phyloP scores from a whole-genome alignment of 2,329 filamentous ascomycete species.

The Aspergillus ochraceoroseus region DNA sequence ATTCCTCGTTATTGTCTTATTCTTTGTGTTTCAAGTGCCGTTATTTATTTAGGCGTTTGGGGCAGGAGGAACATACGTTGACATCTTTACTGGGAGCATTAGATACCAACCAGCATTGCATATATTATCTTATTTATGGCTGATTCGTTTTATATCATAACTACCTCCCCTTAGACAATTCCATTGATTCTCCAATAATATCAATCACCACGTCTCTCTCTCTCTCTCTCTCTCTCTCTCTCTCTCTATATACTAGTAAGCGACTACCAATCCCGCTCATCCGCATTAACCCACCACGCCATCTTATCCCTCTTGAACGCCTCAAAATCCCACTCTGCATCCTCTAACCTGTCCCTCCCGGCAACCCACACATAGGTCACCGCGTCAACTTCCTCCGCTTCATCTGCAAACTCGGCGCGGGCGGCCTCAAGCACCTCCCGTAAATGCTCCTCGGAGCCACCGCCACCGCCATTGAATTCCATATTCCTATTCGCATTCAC shows the following conservation, averaged over 20 bases:
- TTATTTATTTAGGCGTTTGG: constrained; percentile 12
- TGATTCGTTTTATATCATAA: not conserved
- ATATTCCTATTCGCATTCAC: not conserved
- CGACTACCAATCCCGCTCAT: constrained; percentile 42
- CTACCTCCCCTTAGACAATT: too few species aligned
- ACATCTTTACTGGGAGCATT: constrained; percentile 16
- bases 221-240: too few species aligned
- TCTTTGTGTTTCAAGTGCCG: constrained; percentile 11
- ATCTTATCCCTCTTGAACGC: constrained; percentile 75
- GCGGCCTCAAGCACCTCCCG: constrained; percentile 43
- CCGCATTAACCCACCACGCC: constrained; percentile 52
- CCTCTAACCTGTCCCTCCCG: constrained; percentile 54
- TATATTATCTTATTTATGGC: constrained; percentile 10
- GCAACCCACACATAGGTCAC: constrained; percentile 62
- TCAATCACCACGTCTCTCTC: too few species aligned
- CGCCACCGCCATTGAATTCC: not conserved
- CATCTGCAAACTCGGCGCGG: constrained; percentile 51
- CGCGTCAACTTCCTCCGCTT: constrained; percentile 47
- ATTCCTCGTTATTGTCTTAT: constrained; percentile 3
- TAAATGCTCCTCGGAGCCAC: constrained; percentile 31
- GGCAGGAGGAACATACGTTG: constrained; percentile 1
- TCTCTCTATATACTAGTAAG: too few species aligned
- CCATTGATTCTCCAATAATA: too few species aligned
- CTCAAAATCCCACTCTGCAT: constrained; percentile 79
- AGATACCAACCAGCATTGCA: constrained; percentile 24